Percentiles rank a stretch among this genome's conserved stretches.
These are phyloP conservation scores for Cladophialophora psammophila DNA, from an alignment of 2,329 filamentous ascomycete species.

Conservation along the genomic window DNA sequence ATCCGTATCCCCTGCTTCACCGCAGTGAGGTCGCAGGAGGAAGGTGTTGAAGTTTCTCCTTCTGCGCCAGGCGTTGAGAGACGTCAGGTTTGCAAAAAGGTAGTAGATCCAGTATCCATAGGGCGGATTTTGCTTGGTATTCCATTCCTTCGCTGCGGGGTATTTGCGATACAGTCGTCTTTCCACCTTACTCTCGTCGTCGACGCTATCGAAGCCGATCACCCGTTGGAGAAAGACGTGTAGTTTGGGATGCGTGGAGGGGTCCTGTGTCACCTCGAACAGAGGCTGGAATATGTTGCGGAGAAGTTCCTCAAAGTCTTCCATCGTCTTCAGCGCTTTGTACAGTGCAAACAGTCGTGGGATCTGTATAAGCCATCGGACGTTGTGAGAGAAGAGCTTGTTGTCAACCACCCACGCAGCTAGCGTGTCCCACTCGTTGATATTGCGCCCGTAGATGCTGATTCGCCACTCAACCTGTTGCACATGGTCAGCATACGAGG, in stretches of 20 bases:
- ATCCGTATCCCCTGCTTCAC: conserved; percentile 95
- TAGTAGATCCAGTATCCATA: conserved; percentile 99
- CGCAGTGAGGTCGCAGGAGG: conserved; percentile 89
- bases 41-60: conserved; percentile 96
- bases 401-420: conserved; percentile 98
- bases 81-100: conserved; percentile 90
- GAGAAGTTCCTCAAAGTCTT: conserved; percentile 87
- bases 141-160: conserved; percentile 86
- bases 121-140: conserved; percentile 91
- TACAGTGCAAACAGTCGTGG: conserved; percentile 96
- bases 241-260: conserved; percentile 85
- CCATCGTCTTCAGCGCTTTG: conserved; percentile 85
- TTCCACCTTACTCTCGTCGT: conserved; percentile 97
- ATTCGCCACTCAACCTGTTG: conserved; percentile 87
- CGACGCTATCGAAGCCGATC: conserved; percentile 95
- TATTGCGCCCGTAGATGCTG: conserved; percentile 89
- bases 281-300: conserved; percentile 91
- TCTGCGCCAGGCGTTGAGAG: conserved; percentile 89
- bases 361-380: conserved; percentile 95
- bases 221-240: conserved; percentile 95
- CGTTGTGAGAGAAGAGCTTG: conserved; percentile 96
- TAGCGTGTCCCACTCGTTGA: conserved; percentile 97
- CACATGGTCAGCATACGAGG: conserved; percentile 7
- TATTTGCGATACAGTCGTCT: conserved; percentile 95
- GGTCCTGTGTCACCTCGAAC: conserved; percentile 92